Base-by-base conservation (phyloP, 441 rosid genomes). In the Adansonia grandidieri region DNA sequence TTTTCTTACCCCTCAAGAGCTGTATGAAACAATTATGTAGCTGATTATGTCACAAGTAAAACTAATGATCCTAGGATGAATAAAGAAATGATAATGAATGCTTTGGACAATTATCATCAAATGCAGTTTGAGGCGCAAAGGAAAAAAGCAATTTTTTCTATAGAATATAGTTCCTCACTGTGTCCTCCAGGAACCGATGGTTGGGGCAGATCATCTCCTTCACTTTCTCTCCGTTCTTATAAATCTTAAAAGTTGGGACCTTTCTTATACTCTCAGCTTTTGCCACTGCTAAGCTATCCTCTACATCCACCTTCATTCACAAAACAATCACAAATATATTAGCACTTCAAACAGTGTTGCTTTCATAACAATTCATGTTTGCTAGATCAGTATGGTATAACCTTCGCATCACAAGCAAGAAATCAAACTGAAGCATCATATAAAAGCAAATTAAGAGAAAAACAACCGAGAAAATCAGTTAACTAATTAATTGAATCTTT, bases 201-300 rank as follows among this genome's bases (percentile, higher is more conserved):
- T 79, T 86, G 65, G 92, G 92, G 73, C 82, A 73, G 65, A 89
- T 81, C 85, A 89, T 83, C 82, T 87, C 90, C 86, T 87, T 87
- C 82, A 88, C 82, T 77, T 80, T 81, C n/a, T 76, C 82, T 77
- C 92, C 91, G 5, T 86, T 77, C 82, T 85, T 86, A 74, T 85
- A 86, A 8, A 88, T 84, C 79, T 81, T 86, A 80, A 87, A 89
- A 1, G 92, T 85, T 40, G 91, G 90, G 32, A 87, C 86, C 50
- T 32, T 88, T 86, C 81, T 84, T 64, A 86, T 79, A 14, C 83
- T 67, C 83, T 85, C 86, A 0, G 84, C 83, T 80, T 77, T 86
- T 15, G 87, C 89, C 74, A 89, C 79, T 60, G 82, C 84, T 78
- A 81, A 63, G 82, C 83, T 83, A 57, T 88, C 92, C 62, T 83